Conservation (phyloP, 2,329 filamentous ascomycete genomes). For the Ramularia endophylla region DNA sequence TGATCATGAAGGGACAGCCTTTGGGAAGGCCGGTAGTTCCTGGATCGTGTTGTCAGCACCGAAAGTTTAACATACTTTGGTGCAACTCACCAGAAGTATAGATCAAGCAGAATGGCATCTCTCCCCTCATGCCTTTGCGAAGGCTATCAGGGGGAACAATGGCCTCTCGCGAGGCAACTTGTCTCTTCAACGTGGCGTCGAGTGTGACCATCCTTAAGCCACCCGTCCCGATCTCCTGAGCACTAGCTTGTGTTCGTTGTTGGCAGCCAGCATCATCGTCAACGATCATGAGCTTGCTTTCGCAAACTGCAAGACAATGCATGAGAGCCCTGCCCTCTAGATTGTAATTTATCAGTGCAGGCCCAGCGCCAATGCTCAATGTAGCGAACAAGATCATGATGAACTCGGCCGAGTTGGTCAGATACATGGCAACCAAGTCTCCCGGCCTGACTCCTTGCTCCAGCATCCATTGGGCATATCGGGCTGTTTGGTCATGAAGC, state of each 20-base stretch:
- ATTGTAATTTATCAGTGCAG: conserved; percentile 33
- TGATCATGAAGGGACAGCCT: conserved; percentile 56
- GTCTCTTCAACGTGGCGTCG: conserved; percentile 41
- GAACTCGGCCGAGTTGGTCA: conserved; percentile 27
- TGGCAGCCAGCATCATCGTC: conserved; percentile 45
- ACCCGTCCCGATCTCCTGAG: conserved; percentile 44
- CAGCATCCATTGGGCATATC: conserved; percentile 59
- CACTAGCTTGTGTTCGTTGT: conserved; percentile 50
- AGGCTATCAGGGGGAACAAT: conserved; percentile 23
- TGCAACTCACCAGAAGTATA: conserved; percentile 57
- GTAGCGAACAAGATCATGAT: conserved; percentile 26
- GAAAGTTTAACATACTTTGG: neutral
- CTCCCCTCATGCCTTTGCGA: conserved; percentile 20
- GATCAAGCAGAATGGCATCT: conserved; percentile 61
- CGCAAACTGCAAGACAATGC: conserved; percentile 32
- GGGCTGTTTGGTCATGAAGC: conserved; percentile 48
- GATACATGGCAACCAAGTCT: conserved; percentile 28
- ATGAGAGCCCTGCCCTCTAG: conserved; percentile 29
- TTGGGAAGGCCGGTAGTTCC: conserved; percentile 68
- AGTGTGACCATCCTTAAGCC: conserved; percentile 53
- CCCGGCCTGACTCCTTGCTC: conserved; percentile 26
- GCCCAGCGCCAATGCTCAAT: conserved; percentile 27
- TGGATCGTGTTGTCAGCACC: neutral
- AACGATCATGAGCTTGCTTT: conserved; percentile 38
- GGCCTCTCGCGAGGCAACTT: conserved; percentile 30